Percentiles rank a stretch among this genome's conserved stretches.
Evolutionary conservation across 768 basidiomycete species (phyloP).

Genomic region (Phaeotremella fagi): DNA sequence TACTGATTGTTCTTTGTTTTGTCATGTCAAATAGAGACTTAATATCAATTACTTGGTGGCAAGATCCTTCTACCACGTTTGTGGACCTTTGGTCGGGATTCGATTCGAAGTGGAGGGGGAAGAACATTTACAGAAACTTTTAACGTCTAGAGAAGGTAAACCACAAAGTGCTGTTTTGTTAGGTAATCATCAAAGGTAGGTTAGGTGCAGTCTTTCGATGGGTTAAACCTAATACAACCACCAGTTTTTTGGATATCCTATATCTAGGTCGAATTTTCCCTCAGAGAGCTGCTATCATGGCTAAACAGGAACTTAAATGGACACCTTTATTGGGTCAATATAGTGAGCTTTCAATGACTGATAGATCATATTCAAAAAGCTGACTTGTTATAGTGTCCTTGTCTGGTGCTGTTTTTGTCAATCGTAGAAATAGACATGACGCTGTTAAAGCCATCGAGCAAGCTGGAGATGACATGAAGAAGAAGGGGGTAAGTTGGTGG

Average conservation of each 20-base stretch:
- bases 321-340: conserved; percentile 80
- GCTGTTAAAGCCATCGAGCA: conserved; percentile 71
- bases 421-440: conserved; percentile 68
- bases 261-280: conserved; percentile 82
- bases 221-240: neutral
- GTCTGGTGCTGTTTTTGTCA: conserved; percentile 84
- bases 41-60: conserved; percentile 83
- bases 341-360: conserved; percentile 44
- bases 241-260: conserved; percentile 55
- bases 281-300: conserved; percentile 75
- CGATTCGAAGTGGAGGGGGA: conserved; percentile 75
- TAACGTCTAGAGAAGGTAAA: conserved; percentile 27
- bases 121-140: conserved; percentile 61
- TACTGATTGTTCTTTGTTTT: too few relatives aligned
- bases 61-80: conserved; percentile 69
- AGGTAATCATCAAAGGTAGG: conserved; percentile 76
- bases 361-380: neutral
- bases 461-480: conserved; percentile 75
- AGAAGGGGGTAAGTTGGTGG: conserved; percentile 37
- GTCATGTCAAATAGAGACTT: conserved; percentile 57
- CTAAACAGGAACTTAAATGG: conserved; percentile 83
- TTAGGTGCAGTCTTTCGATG: too few relatives aligned
- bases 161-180: conserved; percentile 61
- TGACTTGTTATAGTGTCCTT: conserved; percentile 56
- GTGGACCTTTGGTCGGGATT: conserved; percentile 62